Base-by-base conservation (phyloP, 2,329 filamentous ascomycete genomes). In the Paramyrothecium roridum region DNA sequence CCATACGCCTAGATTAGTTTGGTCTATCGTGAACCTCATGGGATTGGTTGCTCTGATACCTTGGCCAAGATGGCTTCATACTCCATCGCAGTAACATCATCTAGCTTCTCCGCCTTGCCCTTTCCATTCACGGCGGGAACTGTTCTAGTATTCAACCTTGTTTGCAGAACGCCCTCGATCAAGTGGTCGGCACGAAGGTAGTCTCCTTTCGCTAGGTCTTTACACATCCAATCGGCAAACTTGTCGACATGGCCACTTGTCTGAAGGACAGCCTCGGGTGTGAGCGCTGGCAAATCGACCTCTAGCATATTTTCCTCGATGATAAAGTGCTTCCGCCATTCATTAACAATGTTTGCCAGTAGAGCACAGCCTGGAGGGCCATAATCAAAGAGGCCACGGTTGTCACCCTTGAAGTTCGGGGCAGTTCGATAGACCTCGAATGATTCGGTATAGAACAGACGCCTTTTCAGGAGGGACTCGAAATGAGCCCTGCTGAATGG, bases 221-320 rank as follows among this genome's bases (percentile, higher is more conserved):
- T 96, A 86, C 91, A 96, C 93, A 98, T 97, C 91, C 90, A 98
- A 74, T 98, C 93, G 74, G 91, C 90, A 69, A 98, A 98, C 76
- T 96, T 96, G 74, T 97, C 93, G 62, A 98, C 95, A 77, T 99
- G 95, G 61, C 95, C 95, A 72, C 86, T 90, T 53, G 93, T 96
- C 83, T 98, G 96, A 69, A 99, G 84, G 40, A 99, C 91, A 49
- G 95, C 90, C 67, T 95, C 86, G 37, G 95, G 95, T 45, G 95
- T 99, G 69, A 99, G 76, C 76, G 93, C 95, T 43, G 90, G 95
- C 78, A 91, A 96, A 77, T 96, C 93, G 61, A 96, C 86, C 78
- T 96, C 91, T 63, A 96, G 85, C 91, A 96, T 96, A 70, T 96
- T 89, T 79, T 96, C 92, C 78, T 93, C 88, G 56, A 96, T 70